Percentiles rank a stretch among this genome's conserved stretches.
Conservation (phyloP, 345 rosid species). For the Boechera stricta region DNA sequence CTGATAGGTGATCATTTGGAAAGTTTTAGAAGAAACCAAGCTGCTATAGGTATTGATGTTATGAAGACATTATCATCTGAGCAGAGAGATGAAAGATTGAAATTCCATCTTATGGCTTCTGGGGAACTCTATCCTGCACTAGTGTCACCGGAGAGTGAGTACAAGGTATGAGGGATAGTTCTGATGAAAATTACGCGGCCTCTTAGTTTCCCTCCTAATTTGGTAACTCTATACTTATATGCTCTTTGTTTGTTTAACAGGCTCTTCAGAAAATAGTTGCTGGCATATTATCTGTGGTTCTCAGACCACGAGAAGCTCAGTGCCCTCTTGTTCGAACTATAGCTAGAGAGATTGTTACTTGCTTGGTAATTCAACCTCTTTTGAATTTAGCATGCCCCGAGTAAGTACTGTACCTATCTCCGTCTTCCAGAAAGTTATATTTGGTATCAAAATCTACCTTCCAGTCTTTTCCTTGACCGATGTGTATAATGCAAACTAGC, state of each 20-base stretch:
- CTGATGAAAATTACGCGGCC: constrained; percentile 23
- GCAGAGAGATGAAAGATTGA: constrained; percentile 94
- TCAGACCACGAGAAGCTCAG: constrained; percentile 92
- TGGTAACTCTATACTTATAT: constrained; percentile 26
- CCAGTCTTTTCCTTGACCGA: constrained; percentile 24
- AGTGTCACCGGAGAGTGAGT: constrained; percentile 91
- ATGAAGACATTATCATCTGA: constrained; percentile 86
- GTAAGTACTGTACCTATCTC: constrained; percentile 56
- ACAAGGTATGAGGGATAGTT: constrained; percentile 86
- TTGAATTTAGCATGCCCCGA: constrained; percentile 81
- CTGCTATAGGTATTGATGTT: constrained; percentile 85
- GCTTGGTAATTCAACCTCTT: constrained; percentile 92
- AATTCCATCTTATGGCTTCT: constrained; percentile 81
- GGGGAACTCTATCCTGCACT: constrained; percentile 96
- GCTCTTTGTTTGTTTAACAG: constrained; percentile 45
- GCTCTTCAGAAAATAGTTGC: constrained; percentile 84
- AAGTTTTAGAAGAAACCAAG: constrained; percentile 89
- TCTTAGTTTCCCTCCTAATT: constrained; percentile 18
- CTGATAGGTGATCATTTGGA: constrained; percentile 91
- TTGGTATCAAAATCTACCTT: constrained; percentile 6
- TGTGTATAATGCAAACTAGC: constrained; percentile 12
- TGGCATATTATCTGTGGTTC: constrained; percentile 81
- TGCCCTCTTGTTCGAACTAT: constrained; percentile 87
- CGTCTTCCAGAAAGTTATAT: constrained; percentile 11
- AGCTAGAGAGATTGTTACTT: constrained; percentile 94